phyloP scores from a whole-genome alignment of 768 basidiomycete genomes.

The Trametes elegans region DNA sequence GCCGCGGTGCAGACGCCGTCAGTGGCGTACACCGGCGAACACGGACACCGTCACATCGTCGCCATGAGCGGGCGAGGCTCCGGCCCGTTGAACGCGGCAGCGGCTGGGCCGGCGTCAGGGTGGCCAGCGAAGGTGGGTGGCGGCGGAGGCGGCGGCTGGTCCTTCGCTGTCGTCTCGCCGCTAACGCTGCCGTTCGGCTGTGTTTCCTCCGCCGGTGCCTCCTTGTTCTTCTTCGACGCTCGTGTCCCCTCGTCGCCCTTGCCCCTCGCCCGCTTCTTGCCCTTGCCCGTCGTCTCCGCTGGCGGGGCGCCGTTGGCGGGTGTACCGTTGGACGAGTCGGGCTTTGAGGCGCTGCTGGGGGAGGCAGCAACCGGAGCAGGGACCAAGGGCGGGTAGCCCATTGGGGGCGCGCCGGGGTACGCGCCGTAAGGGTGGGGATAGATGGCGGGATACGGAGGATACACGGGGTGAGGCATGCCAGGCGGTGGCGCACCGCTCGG shows the following conservation, averaged over 20 bases:
- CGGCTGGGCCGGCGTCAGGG: constrained; percentile 10
- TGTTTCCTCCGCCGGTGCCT: constrained; percentile 4
- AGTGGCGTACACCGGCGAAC: background rate
- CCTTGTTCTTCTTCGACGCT: constrained; percentile 36
- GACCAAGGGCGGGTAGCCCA: constrained; percentile 21
- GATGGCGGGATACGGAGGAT: constrained; percentile 35
- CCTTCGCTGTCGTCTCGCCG: constrained; percentile 1
- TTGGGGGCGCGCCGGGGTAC: constrained; percentile 21
- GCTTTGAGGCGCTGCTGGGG: constrained; percentile 29
- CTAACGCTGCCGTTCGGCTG: constrained; percentile 4
- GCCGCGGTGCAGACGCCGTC: too few species aligned
- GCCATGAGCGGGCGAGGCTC: constrained; percentile 22
- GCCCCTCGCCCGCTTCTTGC: constrained; percentile 24
- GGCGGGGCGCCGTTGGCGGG: constrained; percentile 22
- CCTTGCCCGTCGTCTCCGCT: constrained; percentile 30
- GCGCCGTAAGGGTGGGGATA: constrained; percentile 33
- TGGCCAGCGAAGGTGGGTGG: constrained; percentile 8
- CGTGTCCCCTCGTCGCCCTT: constrained; percentile 31
- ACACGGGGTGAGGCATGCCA: constrained; percentile 34
- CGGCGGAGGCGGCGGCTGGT: constrained; percentile 5
- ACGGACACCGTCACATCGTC: constrained; percentile 13
- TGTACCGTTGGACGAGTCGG: constrained; percentile 15
- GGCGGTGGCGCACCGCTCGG: constrained; percentile 30
- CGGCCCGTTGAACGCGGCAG: constrained; percentile 15
- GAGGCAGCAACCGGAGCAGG: constrained; percentile 19